Evolutionary conservation across 768 basidiomycete species (phyloP), one percentile per base, ranked within the genome.

Genomic region (Trametes meyenii): DNA sequence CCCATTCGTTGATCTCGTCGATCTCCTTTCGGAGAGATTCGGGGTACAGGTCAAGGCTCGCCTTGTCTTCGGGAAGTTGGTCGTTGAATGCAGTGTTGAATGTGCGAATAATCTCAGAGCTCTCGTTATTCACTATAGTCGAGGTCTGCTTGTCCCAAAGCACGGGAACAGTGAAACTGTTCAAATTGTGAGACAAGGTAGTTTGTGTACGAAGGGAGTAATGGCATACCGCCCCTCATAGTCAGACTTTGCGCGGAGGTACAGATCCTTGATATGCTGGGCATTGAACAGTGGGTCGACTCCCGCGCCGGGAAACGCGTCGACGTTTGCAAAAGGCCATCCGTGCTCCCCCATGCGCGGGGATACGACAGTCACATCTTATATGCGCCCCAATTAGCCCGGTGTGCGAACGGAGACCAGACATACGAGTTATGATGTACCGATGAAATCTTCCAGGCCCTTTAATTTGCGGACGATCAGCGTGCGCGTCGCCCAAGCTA

Each of bases 71-170:
- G 4, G 90, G 81, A 6, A 97, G 60, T 19, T 89, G 67, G 23
- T 87, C 78, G 72, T 97, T 87, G 78, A 96, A 96, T 1, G 83
- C 88, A 7, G 81, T 81, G 76, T 99, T 98, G 77, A 98, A 84
- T 10, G 96, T 90, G 58, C 96, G 88, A 70, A 98, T 94, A 71
- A 98, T 95, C 76, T 98, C 96, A 2, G 90, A 87, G 65, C 87
- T 89, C 72, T 99, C 96, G 72, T 98, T 98, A 79, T 94, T 98
- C 60, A 99, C 97, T 66, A 98, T 90, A 40, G 89, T 90, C 45
- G 88, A 77, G 43, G 72, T 77, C 73, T 96, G 91, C 78, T 87
- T 96, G 77, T 98, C 97, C 92, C 94, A 99, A 6, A 99, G 79
- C 38, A 94, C 75, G 7, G 95, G 95, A 8, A 94, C 92, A 1